Base-by-base conservation (phyloP, 192 early-diverging fungal species). In the Podila epigama region DNA sequence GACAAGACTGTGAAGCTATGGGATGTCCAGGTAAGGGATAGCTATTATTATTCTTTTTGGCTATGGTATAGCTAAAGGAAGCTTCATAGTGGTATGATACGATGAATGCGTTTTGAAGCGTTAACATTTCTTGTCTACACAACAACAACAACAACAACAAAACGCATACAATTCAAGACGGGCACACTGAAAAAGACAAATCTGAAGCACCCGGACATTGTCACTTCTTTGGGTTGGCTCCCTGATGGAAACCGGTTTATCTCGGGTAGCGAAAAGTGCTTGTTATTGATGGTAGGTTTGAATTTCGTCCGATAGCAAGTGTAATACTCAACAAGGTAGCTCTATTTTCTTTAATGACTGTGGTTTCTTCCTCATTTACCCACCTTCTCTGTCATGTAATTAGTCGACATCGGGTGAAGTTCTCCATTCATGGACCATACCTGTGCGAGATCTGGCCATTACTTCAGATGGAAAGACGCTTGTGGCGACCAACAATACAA, bases 191-290 rank as follows among this genome's bases (percentile, higher is more conserved):
- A 84, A 53, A 73, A 81, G 29, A 90, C 83, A 1, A 92, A 91
- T 64, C 56, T 69, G 32, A 80, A 85, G 16, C 96, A 98, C 70
- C 82, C 66, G 2, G 93, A 98, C 29, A 82, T 87, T 18, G 92
- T 95, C 4, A 93, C 92, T 1, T 86, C 93, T 40, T 94, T 94
- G 70, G 89, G 85, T 35, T 99, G 97, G 95, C 79, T 97, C 10
- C 94, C 93, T 22, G 90, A 92, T 67, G 89, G 89, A 33, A 68
- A 89, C 44, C 83, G 83, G 28, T 96, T 99, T 80, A 87, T 99
- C 29, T 94, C 95, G 5, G 95, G 92, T 9, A 89, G 90, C 58
- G 97, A 96, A 68, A 94, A 94, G 60, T 73, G 75, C 58, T 79
- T 95, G 31, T 83, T 84, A 66, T 70, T 95, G 55, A 96, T 94